phyloP scores from a whole-genome alignment of 805 yeast genomes.

The Metschnikowia cubensis region DNA sequence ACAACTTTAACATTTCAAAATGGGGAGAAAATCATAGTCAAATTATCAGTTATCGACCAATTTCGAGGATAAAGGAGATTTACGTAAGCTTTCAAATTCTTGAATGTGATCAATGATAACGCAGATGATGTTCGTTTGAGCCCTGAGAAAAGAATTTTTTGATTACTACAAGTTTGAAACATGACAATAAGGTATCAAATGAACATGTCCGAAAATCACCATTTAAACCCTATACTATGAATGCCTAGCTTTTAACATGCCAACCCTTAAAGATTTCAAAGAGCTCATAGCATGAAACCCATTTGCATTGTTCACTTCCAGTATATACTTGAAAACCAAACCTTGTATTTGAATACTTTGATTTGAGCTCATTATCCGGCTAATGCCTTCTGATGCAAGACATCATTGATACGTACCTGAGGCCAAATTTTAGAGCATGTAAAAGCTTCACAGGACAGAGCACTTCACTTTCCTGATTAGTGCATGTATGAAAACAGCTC shows the following conservation, averaged over 20 bases:
- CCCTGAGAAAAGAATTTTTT: neutral
- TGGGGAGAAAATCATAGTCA: neutral
- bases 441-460: neutral
- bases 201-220: neutral
- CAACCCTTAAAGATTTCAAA: too few relatives aligned
- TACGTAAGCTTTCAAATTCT: neutral
- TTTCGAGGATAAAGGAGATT: neutral
- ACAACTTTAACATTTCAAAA: neutral
- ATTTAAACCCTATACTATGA: neutral
- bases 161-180: neutral
- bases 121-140: neutral
- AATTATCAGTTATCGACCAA: neutral
- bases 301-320: too few relatives aligned
- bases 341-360: too few relatives aligned
- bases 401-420: neutral
- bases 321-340: too few relatives aligned
- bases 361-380: too few relatives aligned
- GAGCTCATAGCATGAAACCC: too few relatives aligned
- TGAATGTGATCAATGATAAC: neutral
- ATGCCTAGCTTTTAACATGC: too few relatives aligned
- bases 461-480: neutral
- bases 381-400: too few relatives aligned
- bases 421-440: neutral
- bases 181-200: neutral
- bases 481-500: neutral